Evolutionary conservation across 23 red algal species (phyloP).

Genomic region (Cyanidiococcus yangmingshanensis): DNA sequence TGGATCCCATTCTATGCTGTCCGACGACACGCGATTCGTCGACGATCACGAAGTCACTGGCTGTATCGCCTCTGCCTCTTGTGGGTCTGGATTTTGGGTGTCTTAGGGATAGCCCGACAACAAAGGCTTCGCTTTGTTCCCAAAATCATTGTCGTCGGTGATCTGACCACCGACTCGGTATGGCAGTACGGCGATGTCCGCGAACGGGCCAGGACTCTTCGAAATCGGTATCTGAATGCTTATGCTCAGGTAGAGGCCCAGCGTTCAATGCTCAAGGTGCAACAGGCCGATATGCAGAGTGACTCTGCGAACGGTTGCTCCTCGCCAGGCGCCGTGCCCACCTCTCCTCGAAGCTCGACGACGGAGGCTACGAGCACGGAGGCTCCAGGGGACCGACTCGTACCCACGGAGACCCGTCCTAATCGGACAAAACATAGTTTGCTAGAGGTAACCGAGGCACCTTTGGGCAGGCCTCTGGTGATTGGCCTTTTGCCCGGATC

Average conservation of each 20-base stretch:
- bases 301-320: neutral
- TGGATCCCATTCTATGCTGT: slow-evolving; percentile 30
- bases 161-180: slow-evolving; percentile 18
- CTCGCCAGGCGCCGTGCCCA: neutral
- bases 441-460: too few species aligned
- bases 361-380: neutral
- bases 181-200: neutral
- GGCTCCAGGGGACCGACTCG: too few species aligned
- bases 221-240: neutral
- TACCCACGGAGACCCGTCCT: too few species aligned
- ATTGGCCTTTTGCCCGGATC: slow-evolving; percentile 28
- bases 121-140: neutral
- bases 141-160: slow-evolving; percentile 5
- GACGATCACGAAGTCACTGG: neutral
- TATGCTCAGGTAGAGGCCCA: neutral
- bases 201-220: neutral
- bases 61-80: neutral
- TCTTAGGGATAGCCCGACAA: neutral
- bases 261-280: neutral
- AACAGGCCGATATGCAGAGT: neutral
- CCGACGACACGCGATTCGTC: neutral
- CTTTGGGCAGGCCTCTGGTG: too few species aligned
- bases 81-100: neutral
- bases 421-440: neutral
- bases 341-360: neutral